These are phyloP conservation scores for Adansonia grandidieri DNA, from an alignment of 441 rosid genomes.

Conservation along the genomic window DNA sequence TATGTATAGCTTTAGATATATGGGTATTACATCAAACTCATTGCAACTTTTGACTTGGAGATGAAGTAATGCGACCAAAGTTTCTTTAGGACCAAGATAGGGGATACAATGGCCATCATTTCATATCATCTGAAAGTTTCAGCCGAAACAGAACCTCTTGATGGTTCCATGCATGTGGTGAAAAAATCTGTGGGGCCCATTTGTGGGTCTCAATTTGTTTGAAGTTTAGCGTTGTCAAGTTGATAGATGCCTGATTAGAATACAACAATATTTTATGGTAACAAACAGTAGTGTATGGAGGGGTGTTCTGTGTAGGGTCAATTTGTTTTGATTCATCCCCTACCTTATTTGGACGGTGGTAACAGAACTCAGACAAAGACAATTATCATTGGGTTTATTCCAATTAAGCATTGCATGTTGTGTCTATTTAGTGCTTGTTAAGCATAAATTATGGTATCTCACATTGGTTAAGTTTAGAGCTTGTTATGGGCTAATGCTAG, in stretches of 20 bases:
- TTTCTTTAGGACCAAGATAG: background rate
- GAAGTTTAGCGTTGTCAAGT: background rate
- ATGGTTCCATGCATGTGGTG: background rate
- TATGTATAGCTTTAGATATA: background rate
- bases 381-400: background rate
- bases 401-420: background rate
- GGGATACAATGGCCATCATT: background rate
- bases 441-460: background rate
- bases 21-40: background rate
- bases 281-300: background rate
- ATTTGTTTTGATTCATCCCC: background rate
- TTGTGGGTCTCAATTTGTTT: background rate
- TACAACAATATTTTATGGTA: background rate
- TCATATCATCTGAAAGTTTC: background rate
- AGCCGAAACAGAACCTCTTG: background rate
- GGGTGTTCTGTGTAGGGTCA: background rate
- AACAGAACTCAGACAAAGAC: background rate
- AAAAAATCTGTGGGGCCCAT: background rate
- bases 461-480: background rate
- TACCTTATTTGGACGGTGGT: background rate
- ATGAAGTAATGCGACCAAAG: conserved; percentile 8
- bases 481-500: background rate
- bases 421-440: background rate
- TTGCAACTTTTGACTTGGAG: background rate
- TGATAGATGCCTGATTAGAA: conserved; percentile 4